phyloP scores from a whole-genome alignment of 2,329 filamentous ascomycete genomes.

The Periconia macrospinosa region DNA sequence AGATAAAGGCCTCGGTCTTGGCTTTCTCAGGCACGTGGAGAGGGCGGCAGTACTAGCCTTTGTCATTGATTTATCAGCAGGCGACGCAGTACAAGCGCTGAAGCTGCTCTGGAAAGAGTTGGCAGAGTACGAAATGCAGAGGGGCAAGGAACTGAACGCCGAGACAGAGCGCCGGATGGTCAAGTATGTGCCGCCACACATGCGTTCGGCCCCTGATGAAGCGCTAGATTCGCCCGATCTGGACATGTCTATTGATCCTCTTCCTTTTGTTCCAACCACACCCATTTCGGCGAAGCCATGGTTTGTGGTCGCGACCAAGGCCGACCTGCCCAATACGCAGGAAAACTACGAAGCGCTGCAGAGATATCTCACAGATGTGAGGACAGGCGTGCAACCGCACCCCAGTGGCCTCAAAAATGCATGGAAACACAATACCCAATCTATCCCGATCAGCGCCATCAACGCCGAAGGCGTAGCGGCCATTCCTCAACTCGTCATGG shows the following conservation, averaged over 20 bases:
- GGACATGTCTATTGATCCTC: slow-evolving; percentile 28
- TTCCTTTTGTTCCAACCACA: slow-evolving; percentile 57
- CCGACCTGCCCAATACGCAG: slow-evolving; percentile 77
- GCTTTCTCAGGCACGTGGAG: slow-evolving; percentile 92
- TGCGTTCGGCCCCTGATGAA: slow-evolving; percentile 12
- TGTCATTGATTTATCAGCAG: slow-evolving; percentile 81
- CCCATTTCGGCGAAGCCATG: slow-evolving; percentile 92
- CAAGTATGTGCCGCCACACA: slow-evolving; percentile 47
- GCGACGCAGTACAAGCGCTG: slow-evolving; percentile 77
- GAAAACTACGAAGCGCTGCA: slow-evolving; percentile 73
- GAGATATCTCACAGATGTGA: slow-evolving; percentile 69
- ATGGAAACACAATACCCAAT: slow-evolving; percentile 60
- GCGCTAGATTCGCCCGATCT: slow-evolving; percentile 24
- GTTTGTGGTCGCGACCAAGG: slow-evolving; percentile 95
- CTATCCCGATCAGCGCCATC: slow-evolving; percentile 88
- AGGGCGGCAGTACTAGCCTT: slow-evolving; percentile 91
- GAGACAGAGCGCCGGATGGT: slow-evolving; percentile 66
- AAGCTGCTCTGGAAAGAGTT: slow-evolving; percentile 89
- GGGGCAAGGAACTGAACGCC: slow-evolving; percentile 70
- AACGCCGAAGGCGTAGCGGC: slow-evolving; percentile 78
- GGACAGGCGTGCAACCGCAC: slow-evolving; percentile 65
- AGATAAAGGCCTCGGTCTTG: slow-evolving; percentile 86
- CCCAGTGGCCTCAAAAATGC: slow-evolving; percentile 70
- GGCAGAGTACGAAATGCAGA: slow-evolving; percentile 79
- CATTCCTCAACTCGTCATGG: slow-evolving; percentile 72